Evolutionary conservation across 345 rosid genomes (phyloP).

Genomic region (Brassica cretica): DNA sequence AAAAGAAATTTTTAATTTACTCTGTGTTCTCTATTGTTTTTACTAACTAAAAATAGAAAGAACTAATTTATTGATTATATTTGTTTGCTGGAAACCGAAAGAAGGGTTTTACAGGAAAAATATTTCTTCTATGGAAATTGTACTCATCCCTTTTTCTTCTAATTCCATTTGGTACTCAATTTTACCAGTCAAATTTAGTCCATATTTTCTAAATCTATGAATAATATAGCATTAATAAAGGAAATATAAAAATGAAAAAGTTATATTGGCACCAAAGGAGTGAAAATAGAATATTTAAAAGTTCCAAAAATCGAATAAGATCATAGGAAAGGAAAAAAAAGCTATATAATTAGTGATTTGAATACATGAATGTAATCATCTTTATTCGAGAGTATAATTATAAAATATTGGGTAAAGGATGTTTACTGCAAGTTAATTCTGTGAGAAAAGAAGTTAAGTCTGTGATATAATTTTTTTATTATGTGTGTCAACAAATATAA

Average conservation of each 20-base stretch:
- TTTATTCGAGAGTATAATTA: constrained; percentile 9
- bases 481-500: neutral
- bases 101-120: neutral
- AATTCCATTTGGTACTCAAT: neutral
- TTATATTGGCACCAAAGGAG: neutral
- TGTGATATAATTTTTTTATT: neutral
- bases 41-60: neutral
- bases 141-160: neutral
- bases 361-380: constrained; percentile 17
- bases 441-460: neutral
- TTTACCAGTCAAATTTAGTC: neutral
- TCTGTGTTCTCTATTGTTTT: neutral
- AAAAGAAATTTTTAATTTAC: neutral
- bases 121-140: neutral
- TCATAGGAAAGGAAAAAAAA: constrained; percentile 22
- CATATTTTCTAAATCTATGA: neutral
- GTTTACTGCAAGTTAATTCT: neutral
- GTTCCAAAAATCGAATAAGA: constrained; percentile 21
- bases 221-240: neutral
- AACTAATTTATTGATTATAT: neutral
- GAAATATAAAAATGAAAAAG: neutral
- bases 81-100: neutral
- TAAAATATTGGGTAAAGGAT: neutral
- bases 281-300: constrained; percentile 7
- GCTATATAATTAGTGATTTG: constrained; percentile 10